phyloP scores from a whole-genome alignment of 177 flowering plant species.

The Telopea speciosissima region DNA sequence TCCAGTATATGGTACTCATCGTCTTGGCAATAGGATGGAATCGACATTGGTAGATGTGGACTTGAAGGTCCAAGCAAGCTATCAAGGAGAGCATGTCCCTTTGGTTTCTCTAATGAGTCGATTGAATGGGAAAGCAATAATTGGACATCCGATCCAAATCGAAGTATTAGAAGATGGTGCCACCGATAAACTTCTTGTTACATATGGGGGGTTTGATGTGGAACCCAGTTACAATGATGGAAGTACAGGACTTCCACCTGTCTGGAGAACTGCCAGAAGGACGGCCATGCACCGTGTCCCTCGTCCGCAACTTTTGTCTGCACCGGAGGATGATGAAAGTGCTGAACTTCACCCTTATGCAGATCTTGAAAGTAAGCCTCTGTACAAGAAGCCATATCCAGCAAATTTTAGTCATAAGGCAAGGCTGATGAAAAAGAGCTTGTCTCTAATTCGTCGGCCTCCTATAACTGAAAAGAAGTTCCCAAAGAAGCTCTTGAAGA shows the following conservation, averaged over 20 bases:
- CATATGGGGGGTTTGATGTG: constrained; percentile 23
- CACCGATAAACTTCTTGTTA: constrained; percentile 33
- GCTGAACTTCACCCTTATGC: constrained; percentile 20
- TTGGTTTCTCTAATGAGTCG: constrained; percentile 81
- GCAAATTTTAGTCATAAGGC: constrained; percentile 23
- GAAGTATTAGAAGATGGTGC: constrained; percentile 67
- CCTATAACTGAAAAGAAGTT: constrained; percentile 26
- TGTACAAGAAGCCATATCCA: constrained; percentile 23
- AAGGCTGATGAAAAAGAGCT: constrained; percentile 20
- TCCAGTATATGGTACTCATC: constrained; percentile 21
- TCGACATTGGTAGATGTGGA: constrained; percentile 29
- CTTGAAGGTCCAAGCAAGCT: constrained; percentile 51
- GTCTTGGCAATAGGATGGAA: constrained; percentile 21
- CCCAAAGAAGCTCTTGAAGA: constrained; percentile 47
- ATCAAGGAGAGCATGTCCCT: constrained; percentile 70
- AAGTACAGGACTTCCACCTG: constrained; percentile 40
- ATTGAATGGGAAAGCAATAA: constrained; percentile 78
- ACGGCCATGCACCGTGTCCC: constrained; percentile 68
- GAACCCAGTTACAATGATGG: constrained; percentile 34
- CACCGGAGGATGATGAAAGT: constrained; percentile 37
- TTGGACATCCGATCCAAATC: constrained; percentile 85
- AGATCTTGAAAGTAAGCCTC: constrained; percentile 32
- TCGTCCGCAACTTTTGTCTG: constrained; percentile 51
- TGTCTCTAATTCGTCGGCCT: constrained; percentile 22
- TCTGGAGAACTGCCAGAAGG: constrained; percentile 89